Conservation (phyloP, 2,329 filamentous ascomycete species). For the Diplodia seriata region DNA sequence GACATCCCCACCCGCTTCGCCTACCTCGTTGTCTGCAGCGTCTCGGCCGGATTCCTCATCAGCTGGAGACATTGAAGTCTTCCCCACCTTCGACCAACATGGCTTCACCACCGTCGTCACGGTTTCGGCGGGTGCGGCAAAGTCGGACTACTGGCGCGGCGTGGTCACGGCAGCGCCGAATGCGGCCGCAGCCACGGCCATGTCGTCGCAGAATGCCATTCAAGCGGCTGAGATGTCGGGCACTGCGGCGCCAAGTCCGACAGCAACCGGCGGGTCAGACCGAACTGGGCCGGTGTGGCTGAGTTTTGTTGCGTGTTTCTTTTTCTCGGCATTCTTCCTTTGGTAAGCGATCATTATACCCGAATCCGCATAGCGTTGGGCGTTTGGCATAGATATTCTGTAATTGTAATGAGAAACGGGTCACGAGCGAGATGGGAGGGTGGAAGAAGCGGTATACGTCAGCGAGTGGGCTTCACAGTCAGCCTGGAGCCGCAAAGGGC, state of each 20-base stretch:
- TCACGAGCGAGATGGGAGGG: neutral
- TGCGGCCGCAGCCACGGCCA: neutral
- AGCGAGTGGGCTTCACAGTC: slow-evolving; percentile 18
- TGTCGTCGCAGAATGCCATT: no score
- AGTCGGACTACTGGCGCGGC: slow-evolving; percentile 55
- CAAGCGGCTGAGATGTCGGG: slow-evolving; percentile 16
- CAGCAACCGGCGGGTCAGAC: neutral
- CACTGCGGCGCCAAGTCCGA: slow-evolving; percentile 7
- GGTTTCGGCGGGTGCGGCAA: slow-evolving; percentile 47
- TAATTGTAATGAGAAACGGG: slow-evolving; percentile 6
- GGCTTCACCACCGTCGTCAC: slow-evolving; percentile 59
- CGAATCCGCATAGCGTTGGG: slow-evolving; percentile 25
- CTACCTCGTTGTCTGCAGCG: slow-evolving; percentile 58
- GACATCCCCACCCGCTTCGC: slow-evolving; percentile 60
- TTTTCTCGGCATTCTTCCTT: slow-evolving; percentile 9
- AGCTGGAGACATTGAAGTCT: slow-evolving; percentile 49
- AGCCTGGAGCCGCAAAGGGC: slow-evolving; percentile 11
- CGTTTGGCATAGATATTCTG: slow-evolving; percentile 25
- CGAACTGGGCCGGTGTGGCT: slow-evolving; percentile 18
- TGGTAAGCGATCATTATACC: slow-evolving; percentile 17
- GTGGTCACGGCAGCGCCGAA: slow-evolving; percentile 48
- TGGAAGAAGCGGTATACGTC: slow-evolving; percentile 1
- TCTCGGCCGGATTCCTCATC: slow-evolving; percentile 55
- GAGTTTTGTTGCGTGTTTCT: neutral
- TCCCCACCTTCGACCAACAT: slow-evolving; percentile 57